Base-by-base conservation (phyloP, 176 grass and related monocot species). In the Saccharum spontaneum region DNA sequence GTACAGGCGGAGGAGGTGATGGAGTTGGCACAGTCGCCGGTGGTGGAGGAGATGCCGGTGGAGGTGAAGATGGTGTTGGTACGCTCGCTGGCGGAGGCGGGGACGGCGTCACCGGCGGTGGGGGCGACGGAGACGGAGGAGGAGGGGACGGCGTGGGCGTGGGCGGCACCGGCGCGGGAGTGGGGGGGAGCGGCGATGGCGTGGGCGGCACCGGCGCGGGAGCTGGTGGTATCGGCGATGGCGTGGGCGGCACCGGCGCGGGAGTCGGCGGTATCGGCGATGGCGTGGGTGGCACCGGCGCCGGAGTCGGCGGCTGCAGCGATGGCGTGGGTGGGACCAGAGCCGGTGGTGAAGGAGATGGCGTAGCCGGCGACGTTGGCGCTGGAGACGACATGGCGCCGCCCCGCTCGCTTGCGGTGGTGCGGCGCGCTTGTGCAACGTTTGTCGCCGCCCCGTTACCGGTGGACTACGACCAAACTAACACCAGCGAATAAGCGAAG, bases 41-140 rank as follows among this genome's bases (percentile, higher is more conserved):
- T 54, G 50, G 50, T 20, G 50, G 50, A 20, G 50, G 50, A 20
- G 64, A 4, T 31, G 9, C 48, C 7, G 83, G 78, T 1, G 70
- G 73, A 36, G 89, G 71, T 36, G 87, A 23, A 1, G 79, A 83
- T 1, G 86, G 8, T 14, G 72, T 16, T 1, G 89, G 89, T 7
- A 44, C 30, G 12, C 7, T 8, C 15, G 20, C 36, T 7, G 92
- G 84, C 0, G 84, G 67, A 64, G 90, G 68, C 8, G 76, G 57
- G 0, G 89, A 49, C 4, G 84, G 69, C 1, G 71, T 37, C 10
- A 59, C 38, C 1, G 89, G 79, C 52, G 71, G 4, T 4, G 71
- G 8, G 0, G 34, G 48, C 0, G 79, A 67, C 13, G 86, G 66
- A 0, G 76, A 41, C 2, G 84, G 85, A 28, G 81, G 36, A 8